These are phyloP conservation scores for Ceratocystis papillata DNA, from an alignment of 2,329 filamentous ascomycete genomes.

Conservation along the genomic window DNA sequence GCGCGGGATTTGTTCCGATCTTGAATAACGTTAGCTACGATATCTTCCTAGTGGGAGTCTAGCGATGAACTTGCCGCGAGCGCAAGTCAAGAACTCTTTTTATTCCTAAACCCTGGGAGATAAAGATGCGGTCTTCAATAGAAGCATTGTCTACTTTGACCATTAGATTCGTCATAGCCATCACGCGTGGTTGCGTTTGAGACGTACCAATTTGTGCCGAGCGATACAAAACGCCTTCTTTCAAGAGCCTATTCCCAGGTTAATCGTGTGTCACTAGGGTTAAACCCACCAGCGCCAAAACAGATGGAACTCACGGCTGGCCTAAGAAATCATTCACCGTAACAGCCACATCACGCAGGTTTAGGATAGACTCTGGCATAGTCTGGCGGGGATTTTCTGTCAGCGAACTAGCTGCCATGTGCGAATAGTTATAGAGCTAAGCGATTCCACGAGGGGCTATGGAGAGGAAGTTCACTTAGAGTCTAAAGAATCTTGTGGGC, in stretches of 20 bases:
- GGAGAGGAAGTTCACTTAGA: not conserved
- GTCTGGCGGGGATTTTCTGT: not conserved
- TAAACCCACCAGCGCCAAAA: not conserved
- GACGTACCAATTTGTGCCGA: conserved; percentile 50
- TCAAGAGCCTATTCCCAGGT: conserved; percentile 36
- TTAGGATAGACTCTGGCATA: conserved; percentile 40
- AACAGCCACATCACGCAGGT: conserved; percentile 66
- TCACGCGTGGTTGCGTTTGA: not conserved
- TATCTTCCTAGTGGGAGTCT: not conserved
- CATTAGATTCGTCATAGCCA: not conserved
- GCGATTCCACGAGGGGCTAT: not conserved
- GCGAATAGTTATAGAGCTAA: not conserved
- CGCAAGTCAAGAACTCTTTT: conserved; percentile 68
- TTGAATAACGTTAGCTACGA: not conserved
- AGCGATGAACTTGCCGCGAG: conserved; percentile 46
- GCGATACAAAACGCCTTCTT: conserved; percentile 55
- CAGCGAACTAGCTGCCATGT: not conserved
- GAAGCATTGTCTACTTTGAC: conserved; percentile 56
- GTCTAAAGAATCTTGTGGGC: not conserved
- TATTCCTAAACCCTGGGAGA: conserved; percentile 52
- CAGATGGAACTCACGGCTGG: conserved; percentile 37
- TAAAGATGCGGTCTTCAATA: conserved; percentile 46
- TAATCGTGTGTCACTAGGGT: conserved; percentile 1
- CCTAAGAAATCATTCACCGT: conserved; percentile 52
- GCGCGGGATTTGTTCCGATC: conserved; percentile 10